A percentile compares a stretch with the other conserved stretches of the same genome.
These are phyloP conservation scores for Nitzschia palea DNA, from an alignment of 108 stramenopile genomes.

Conservation along the genomic window DNA sequence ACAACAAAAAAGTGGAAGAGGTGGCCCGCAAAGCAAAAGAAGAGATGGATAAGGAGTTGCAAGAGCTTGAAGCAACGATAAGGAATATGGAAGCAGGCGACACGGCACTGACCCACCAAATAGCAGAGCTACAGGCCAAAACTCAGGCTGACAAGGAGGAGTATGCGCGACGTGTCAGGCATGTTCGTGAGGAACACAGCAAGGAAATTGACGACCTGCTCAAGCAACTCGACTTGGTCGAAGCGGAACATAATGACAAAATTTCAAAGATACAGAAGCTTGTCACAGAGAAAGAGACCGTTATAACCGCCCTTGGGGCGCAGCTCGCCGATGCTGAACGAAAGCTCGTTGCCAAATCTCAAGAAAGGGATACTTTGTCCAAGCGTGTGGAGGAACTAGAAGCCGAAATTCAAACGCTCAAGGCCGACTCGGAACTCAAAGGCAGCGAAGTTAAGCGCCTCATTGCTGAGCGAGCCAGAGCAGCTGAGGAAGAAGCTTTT, in stretches of 20 bases:
- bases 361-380: not conserved
- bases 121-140: constrained; percentile 30
- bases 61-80: constrained; percentile 6
- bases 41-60: constrained; percentile 7
- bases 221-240: constrained; percentile 56
- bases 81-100: constrained; percentile 2
- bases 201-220: constrained; percentile 56
- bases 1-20: constrained; percentile 19
- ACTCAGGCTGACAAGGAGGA: constrained; percentile 27
- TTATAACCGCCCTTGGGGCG: constrained; percentile 43
- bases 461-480: constrained; percentile 29
- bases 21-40: constrained; percentile 1
- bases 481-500: constrained; percentile 27
- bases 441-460: constrained; percentile 21
- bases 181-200: constrained; percentile 38
- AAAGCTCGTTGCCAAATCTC: constrained; percentile 3
- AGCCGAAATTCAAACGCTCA: constrained; percentile 4
- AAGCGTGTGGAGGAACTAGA: constrained; percentile 15
- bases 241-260: constrained; percentile 48
- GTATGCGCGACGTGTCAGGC: constrained; percentile 23
- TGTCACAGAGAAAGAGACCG: constrained; percentile 51
- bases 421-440: constrained; percentile 6
- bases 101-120: constrained; percentile 16
- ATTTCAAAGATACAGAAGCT: constrained; percentile 20
- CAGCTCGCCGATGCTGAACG: constrained; percentile 49